Percentiles rank a stretch among this genome's conserved stretches.
Evolutionary conservation across 106 monocot genomes (phyloP).

Genomic region (Platanthera guangdongensis): DNA sequence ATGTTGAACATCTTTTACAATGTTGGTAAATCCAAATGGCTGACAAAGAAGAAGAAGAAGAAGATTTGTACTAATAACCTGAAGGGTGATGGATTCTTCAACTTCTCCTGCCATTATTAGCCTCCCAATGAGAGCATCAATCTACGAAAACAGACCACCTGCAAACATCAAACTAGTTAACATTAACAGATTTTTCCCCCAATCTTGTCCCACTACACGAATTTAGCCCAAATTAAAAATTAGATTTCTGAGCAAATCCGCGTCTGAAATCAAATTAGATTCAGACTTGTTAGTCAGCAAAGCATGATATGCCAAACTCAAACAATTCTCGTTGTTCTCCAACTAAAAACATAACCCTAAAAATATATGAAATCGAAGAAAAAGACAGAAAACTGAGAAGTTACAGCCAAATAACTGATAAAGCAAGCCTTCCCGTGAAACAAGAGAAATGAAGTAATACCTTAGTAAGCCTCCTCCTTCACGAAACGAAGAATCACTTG

Average conservation of each 20-base stretch:
- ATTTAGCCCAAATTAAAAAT: background rate
- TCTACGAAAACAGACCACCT: background rate
- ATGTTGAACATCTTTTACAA: background rate
- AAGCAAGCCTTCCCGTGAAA: background rate
- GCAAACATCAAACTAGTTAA: background rate
- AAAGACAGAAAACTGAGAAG: background rate
- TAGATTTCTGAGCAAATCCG: background rate
- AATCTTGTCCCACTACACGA: background rate
- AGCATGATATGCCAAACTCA: background rate
- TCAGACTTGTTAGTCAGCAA: background rate
- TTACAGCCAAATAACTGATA: background rate
- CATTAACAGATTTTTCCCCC: background rate
- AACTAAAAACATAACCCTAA: background rate
- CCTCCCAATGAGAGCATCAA: background rate
- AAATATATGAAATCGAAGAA: background rate
- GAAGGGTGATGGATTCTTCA: constrained; percentile 16
- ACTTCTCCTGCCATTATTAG: constrained; percentile 16
- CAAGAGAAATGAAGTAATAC: background rate
- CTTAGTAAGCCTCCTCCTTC: background rate
- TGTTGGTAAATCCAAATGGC: background rate
- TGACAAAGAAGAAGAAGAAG: background rate
- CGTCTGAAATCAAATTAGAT: background rate
- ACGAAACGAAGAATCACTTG: background rate
- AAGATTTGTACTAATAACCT: constrained; percentile 3
- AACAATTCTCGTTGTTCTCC: background rate